Percentiles rank a stretch among this genome's conserved stretches.
Evolutionary conservation across 2,329 filamentous ascomycete genomes (phyloP).

Genomic region (Coleophoma cylindrospora): DNA sequence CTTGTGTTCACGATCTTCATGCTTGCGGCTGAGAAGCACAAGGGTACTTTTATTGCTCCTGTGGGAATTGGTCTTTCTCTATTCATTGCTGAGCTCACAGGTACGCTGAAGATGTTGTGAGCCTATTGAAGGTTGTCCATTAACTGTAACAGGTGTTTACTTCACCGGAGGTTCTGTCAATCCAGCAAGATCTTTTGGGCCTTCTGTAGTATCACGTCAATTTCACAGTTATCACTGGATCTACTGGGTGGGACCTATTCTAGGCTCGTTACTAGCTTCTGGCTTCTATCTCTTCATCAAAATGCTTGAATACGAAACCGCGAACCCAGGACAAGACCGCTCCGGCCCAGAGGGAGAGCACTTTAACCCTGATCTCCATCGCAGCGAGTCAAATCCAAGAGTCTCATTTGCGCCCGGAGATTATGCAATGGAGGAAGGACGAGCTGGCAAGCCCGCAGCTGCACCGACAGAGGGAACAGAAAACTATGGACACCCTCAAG

Average conservation of each 20-base stretch:
- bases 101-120: conserved; percentile 10
- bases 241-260: conserved; percentile 45
- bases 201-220: conserved; percentile 34
- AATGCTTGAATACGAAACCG: conserved; percentile 46
- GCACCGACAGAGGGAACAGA: not conserved
- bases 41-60: conserved; percentile 41
- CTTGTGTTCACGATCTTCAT: conserved; percentile 45
- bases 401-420: conserved; percentile 12
- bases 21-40: conserved; percentile 46
- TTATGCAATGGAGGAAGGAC: conserved; percentile 8
- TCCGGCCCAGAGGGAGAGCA: conserved; percentile 10
- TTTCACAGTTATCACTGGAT: conserved; percentile 43
- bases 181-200: conserved; percentile 40
- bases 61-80: conserved; percentile 41
- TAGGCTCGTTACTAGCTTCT: conserved; percentile 44
- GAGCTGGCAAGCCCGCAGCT: not conserved
- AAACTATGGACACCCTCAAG: conserved; percentile 4
- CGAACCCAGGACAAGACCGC: conserved; percentile 25
- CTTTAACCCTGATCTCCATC: conserved; percentile 11
- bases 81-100: conserved; percentile 39
- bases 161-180: conserved; percentile 45
- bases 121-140: too few relatives aligned
- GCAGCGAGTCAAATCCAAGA: conserved; percentile 1
- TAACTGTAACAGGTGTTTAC: conserved; percentile 30
- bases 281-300: conserved; percentile 45